phyloP scores from a whole-genome alignment of 768 basidiomycete genomes.

The Kwoniella newhampshirensis region DNA sequence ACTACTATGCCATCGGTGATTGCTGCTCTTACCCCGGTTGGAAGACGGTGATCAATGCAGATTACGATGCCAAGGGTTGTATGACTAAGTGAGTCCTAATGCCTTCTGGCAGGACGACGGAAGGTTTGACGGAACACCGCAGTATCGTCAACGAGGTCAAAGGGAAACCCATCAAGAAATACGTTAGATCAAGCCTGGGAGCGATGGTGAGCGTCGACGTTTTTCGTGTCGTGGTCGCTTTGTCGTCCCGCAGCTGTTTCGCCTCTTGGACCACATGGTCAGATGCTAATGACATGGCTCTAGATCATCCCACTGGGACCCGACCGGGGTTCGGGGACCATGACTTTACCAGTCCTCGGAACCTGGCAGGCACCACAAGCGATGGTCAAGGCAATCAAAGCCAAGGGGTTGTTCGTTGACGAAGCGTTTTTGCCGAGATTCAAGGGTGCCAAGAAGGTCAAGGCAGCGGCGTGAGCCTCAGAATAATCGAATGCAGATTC shows the following conservation, averaged over 20 bases:
- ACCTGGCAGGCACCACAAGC: constrained; percentile 87
- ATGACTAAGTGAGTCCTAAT: constrained; percentile 32
- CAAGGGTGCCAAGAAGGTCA: constrained; percentile 52
- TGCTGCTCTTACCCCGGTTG: constrained; percentile 39
- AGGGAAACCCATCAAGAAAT: constrained; percentile 23
- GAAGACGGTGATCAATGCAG: constrained; percentile 36
- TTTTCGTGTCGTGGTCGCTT: constrained; percentile 53
- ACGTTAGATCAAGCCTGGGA: constrained; percentile 61
- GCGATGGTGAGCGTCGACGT: constrained; percentile 74
- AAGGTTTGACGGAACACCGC: too few species aligned
- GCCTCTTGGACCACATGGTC: constrained; percentile 4
- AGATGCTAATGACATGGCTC: background rate
- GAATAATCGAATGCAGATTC: constrained; percentile 8
- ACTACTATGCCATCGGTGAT: constrained; percentile 50
- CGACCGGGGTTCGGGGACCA: constrained; percentile 23
- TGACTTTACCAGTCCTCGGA: constrained; percentile 66
- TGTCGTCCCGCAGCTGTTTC: too few species aligned
- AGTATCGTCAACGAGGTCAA: constrained; percentile 38
- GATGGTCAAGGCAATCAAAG: constrained; percentile 87
- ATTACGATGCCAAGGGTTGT: constrained; percentile 15
- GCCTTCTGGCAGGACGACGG: background rate
- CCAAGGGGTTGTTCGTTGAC: constrained; percentile 78
- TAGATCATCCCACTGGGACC: constrained; percentile 34
- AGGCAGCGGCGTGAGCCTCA: too few species aligned
- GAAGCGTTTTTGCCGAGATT: constrained; percentile 70